phyloP scores from a whole-genome alignment of 176 grass and related monocot genomes.

The Triticum urartu region DNA sequence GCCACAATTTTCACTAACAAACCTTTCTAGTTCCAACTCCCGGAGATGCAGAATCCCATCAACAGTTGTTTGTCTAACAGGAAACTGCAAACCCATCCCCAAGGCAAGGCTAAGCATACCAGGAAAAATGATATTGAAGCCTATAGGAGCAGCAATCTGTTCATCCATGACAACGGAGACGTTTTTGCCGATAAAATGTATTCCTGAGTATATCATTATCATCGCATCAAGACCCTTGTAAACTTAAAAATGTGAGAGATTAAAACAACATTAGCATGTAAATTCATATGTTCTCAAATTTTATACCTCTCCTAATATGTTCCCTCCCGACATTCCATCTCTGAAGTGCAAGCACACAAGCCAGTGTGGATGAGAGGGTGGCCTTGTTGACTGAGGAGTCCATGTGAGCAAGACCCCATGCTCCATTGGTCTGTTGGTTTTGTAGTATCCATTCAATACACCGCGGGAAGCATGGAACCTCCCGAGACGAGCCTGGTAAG shows the following conservation, averaged over 20 bases:
- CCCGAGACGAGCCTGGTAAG: slow-evolving; percentile 20
- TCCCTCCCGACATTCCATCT: slow-evolving; percentile 68
- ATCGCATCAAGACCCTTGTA: neutral
- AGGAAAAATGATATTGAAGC: slow-evolving; percentile 74
- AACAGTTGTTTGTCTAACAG: slow-evolving; percentile 26
- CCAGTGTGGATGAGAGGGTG: slow-evolving; percentile 55
- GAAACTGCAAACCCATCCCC: slow-evolving; percentile 53
- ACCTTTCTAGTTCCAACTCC: slow-evolving; percentile 68
- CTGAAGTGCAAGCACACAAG: slow-evolving; percentile 68
- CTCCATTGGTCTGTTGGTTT: slow-evolving; percentile 63
- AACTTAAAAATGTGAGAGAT: neutral
- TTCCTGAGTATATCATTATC: slow-evolving; percentile 36
- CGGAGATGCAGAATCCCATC: slow-evolving; percentile 22
- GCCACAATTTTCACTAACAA: neutral
- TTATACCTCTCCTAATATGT: slow-evolving; percentile 61
- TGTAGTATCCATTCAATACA: slow-evolving; percentile 72
- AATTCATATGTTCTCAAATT: slow-evolving; percentile 19
- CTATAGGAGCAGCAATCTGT: slow-evolving; percentile 47
- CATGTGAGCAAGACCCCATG: slow-evolving; percentile 44
- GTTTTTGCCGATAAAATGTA: slow-evolving; percentile 59
- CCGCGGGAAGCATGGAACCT: slow-evolving; percentile 48
- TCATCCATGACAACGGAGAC: slow-evolving; percentile 43
- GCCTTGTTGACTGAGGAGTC: slow-evolving; percentile 40
- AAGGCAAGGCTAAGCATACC: slow-evolving; percentile 55
- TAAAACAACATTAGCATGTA: neutral